Base-by-base conservation (phyloP, 495 filamentous ascomycete species). In the Neurospora terricola region DNA sequence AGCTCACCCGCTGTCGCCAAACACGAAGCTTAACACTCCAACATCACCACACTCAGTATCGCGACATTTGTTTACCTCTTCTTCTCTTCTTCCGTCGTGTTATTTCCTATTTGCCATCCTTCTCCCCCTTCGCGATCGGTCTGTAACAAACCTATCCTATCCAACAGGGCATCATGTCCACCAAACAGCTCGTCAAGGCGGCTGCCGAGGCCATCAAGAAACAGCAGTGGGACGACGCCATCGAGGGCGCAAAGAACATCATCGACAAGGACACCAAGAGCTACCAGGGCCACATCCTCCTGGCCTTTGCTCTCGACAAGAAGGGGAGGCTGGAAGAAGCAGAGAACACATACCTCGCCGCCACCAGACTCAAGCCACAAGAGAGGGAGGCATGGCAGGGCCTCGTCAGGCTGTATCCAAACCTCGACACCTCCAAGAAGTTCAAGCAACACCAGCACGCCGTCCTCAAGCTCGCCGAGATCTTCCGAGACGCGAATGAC, bases 311-410 rank as follows among this genome's bases (percentile, higher is more conserved):
- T 5, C 81, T 90, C 45, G 94, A 96, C 79, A 93, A 93, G 78
- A 88, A 91, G 75, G 88, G 88, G 72, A 87, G 89, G 72, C 82
- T 83, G 39, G 88, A 91, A 1, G 90, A 93, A 38, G 89, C 94
- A 3, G 94, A 94, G 75, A 84, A 83, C 39, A 88, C 90, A 1
- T 98, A 98, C 79, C 81, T 87, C n/a, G 81, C 88, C 36, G 95
- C 96, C 5, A 89, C 92, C n/a, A 73, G 76, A 7, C 79, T 87
- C 42, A 86, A 87, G 75, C 81, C 81, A 6, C 76, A 69, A 6
- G 88, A 89, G 70, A 82, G 86, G 48, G 88, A 93, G 72, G 91
- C 92, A 75, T 98, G 94, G 94, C 91, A 96, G 82, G 96, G 96
- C 7, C 83, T 98, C n/a, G 87, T 96, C 77, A 91, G 88, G 74